Conservation (phyloP, 1,139 yeast species). For the Candida pseudoviswanathii region DNA sequence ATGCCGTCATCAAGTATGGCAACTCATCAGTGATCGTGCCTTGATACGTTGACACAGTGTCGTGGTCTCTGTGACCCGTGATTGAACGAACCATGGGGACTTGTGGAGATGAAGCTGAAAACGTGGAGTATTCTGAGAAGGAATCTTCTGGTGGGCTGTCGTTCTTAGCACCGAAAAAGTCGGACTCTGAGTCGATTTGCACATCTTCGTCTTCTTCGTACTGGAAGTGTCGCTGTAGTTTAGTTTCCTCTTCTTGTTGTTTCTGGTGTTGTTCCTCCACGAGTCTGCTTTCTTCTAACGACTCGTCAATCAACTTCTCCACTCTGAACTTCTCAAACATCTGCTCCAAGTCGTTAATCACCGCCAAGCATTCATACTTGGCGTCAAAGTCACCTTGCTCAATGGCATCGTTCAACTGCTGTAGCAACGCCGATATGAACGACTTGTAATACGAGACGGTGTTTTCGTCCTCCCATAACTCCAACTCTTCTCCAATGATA, state of each 20-base stretch:
- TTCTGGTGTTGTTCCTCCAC: slow-evolving; percentile 7
- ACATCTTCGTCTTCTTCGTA: slow-evolving; percentile 5
- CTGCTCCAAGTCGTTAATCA: slow-evolving; percentile 60
- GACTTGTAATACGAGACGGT: slow-evolving; percentile 52
- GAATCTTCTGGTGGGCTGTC: slow-evolving; percentile 24
- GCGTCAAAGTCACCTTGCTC: slow-evolving; percentile 51
- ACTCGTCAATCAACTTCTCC: slow-evolving; percentile 31
- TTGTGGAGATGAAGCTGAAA: slow-evolving; percentile 29
- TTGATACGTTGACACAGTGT: slow-evolving; percentile 26
- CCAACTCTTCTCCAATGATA: slow-evolving; percentile 57
- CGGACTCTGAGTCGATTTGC: slow-evolving; percentile 13
- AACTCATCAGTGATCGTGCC: slow-evolving; percentile 56
- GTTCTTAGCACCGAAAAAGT: slow-evolving; percentile 13
- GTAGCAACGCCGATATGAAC: slow-evolving; percentile 52
- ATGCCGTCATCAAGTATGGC: slow-evolving; percentile 61
- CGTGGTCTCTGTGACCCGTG: slow-evolving; percentile 26
- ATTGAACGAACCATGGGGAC: slow-evolving; percentile 48
- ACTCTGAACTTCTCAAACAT: slow-evolving; percentile 57
- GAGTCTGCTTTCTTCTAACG: slow-evolving; percentile 13
- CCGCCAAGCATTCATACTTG: slow-evolving; percentile 60
- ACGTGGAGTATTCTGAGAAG: slow-evolving; percentile 32
- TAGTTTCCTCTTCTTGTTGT: slow-evolving; percentile 6
- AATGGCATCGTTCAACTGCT: slow-evolving; percentile 54
- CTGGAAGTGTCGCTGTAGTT: slow-evolving; percentile 7
- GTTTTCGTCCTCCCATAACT: slow-evolving; percentile 31